These are phyloP conservation scores for Boletus sp. DNA, from an alignment of 768 basidiomycete species.

Conservation along the genomic window DNA sequence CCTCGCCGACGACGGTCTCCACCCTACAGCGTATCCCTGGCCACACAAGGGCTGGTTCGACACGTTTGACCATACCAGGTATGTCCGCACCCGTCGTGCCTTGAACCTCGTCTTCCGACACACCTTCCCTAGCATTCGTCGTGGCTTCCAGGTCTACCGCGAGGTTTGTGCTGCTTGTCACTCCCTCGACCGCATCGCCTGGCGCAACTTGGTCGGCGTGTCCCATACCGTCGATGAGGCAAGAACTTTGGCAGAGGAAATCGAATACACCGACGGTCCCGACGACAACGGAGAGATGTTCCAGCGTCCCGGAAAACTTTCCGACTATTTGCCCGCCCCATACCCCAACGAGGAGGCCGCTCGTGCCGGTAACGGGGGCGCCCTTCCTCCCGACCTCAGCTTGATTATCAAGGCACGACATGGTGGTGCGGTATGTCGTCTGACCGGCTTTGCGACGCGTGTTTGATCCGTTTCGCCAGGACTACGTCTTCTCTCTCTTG, in stretches of 20 bases:
- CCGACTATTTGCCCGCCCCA: conserved; percentile 93
- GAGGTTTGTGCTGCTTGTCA: conserved; percentile 99
- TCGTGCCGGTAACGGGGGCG: conserved; percentile 89
- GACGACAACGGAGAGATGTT: conserved; percentile 97
- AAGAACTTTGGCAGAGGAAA: conserved; percentile 90
- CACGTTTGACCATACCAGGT: conserved; percentile 97
- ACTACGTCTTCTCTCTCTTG: conserved; percentile 95
- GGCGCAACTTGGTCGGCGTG: conserved; percentile 98
- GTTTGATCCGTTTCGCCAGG: conserved; percentile 44
- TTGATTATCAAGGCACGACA: conserved; percentile 98
- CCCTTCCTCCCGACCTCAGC: conserved; percentile 94
- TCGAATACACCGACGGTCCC: conserved; percentile 96
- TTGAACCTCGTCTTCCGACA: conserved; percentile 10
- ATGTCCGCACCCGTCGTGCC: conserved; percentile 32
- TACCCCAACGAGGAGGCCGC: conserved; percentile 99
- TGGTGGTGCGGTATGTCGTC: conserved; percentile 78
- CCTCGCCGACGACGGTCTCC: conserved; percentile 91
- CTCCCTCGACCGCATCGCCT: conserved; percentile 98
- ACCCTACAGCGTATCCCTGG: conserved; percentile 87
- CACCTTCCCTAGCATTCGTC: conserved; percentile 67
- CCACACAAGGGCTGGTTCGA: conserved; percentile 85
- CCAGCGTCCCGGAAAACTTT: conserved; percentile 95
- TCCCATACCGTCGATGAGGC: conserved; percentile 93
- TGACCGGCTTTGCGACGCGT: neutral
- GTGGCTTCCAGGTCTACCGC: conserved; percentile 96